Evolutionary conservation across 495 filamentous ascomycete species (phyloP), one percentile per base, ranked within the genome.

Genomic region (Cudoniella acicularis): DNA sequence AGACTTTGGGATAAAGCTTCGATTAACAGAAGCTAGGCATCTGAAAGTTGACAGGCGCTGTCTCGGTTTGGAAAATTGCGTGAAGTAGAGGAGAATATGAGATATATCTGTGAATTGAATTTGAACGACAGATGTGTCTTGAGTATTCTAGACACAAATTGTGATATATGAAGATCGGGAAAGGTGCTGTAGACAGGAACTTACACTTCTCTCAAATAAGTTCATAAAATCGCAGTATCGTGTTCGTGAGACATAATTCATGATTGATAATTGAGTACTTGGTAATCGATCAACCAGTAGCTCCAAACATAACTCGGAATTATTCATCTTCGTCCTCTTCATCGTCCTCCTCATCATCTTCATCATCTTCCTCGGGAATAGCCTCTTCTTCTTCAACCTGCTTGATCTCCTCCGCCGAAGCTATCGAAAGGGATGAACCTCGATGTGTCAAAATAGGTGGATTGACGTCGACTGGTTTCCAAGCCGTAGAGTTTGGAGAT

Each of bases 401-500:
- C 25, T 62, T 52, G 20, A 66, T 63, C 13, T 64, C 64, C 43
- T 67, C 67, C 26, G 63, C 64, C 9, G 60, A 63, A 2, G 57
- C 69, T 24, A 64, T 55, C 20, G 66, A 66, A 30, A 67, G 21
- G 4, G 63, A 54, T 10, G 56, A 62, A 2, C 56, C 56, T 11
- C 60, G 61, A 13, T 61, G 59, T 18, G 60, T 65, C 21, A 71
- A 68, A 22, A 72, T 64, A 18, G 72, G 70, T 26, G 62, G 54
- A 20, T 72, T 63, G 16, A 71, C 63, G 46, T 73, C 75, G 10
- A 64, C 69, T n/a, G 73, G 70, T 62, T 73, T 72, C 77, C 77
- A 80, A 8, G 68, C 71, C 9, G 70, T 73, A 49, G 70, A 69
- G 23, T 68, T 77, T 25, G 78, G 76, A 52, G 70, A 75, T 62